Percentiles rank a stretch among this genome's conserved stretches.
These are phyloP conservation scores for Teratosphaeria viscida DNA, from an alignment of 2,329 filamentous ascomycete genomes.

Conservation along the genomic window DNA sequence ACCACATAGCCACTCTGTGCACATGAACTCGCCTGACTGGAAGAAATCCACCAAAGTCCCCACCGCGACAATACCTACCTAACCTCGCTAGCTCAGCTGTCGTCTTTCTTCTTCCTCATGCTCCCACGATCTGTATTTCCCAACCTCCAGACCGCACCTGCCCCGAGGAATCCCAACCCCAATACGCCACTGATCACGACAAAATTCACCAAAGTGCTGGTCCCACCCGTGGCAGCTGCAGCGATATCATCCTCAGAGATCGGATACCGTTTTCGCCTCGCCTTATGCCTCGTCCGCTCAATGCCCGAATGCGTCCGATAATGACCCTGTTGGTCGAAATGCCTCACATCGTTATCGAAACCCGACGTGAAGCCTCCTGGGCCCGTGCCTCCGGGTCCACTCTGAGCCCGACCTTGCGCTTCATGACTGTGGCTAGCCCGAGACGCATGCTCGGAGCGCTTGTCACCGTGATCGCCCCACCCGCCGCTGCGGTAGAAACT, in stretches of 20 bases:
- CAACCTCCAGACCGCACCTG: neutral
- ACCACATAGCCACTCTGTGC: neutral
- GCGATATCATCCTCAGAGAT: conserved; percentile 12
- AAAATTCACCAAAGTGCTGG: conserved; percentile 21
- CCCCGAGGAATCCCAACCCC: conserved; percentile 1
- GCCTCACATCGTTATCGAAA: conserved; percentile 48
- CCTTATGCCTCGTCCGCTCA: conserved; percentile 14
- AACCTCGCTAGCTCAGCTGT: neutral
- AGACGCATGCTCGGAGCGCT: conserved; percentile 39
- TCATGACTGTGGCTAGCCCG: conserved; percentile 21
- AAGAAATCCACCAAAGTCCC: too few relatives aligned
- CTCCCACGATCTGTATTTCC: neutral
- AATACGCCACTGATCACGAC: conserved; percentile 23
- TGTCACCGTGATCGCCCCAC: conserved; percentile 57
- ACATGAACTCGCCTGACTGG: neutral
- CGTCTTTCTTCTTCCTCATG: neutral
- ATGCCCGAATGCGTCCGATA: conserved; percentile 60
- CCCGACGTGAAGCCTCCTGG: conserved; percentile 50
- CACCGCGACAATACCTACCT: too few relatives aligned
- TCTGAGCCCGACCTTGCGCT: conserved; percentile 13
- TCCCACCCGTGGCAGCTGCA: conserved; percentile 7
- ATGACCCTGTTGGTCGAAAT: conserved; percentile 70
- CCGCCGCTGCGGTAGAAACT: conserved; percentile 77
- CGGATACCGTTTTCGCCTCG: conserved; percentile 10
- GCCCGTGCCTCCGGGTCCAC: conserved; percentile 18